A percentile compares a stretch with the other conserved stretches of the same genome.
These are phyloP conservation scores for Nemania sp. DNA, from an alignment of 2,329 filamentous ascomycete species.

Conservation along the genomic window DNA sequence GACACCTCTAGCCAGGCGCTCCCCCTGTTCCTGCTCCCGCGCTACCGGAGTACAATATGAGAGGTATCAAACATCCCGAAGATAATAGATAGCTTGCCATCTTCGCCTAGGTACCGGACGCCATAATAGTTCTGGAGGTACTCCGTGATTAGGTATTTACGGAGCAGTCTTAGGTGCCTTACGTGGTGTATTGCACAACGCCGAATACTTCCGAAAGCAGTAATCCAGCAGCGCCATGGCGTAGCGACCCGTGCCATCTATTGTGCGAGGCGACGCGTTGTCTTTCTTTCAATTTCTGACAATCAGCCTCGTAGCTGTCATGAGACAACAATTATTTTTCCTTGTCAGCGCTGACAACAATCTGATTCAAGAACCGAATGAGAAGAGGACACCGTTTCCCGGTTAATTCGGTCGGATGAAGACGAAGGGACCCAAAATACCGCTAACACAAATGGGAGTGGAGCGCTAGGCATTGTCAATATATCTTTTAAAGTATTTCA, in stretches of 20 bases:
- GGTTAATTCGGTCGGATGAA: constrained; percentile 20
- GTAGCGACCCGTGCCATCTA: neutral
- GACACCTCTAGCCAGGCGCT: too few species aligned
- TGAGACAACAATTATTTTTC: neutral
- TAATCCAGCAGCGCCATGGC: constrained; percentile 1
- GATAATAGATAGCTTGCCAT: too few species aligned
- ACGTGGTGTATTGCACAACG: neutral
- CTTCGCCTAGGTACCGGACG: too few species aligned
- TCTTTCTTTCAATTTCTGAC: neutral
- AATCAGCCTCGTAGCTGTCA: constrained; percentile 2
- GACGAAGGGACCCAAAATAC: too few species aligned
- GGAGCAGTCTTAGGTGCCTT: neutral
- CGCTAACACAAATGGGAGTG: too few species aligned
- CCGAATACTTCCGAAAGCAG: constrained; percentile 17
- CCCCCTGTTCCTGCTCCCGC: too few species aligned
- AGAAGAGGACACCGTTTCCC: neutral
- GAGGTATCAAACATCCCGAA: too few species aligned
- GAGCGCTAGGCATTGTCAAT: constrained; percentile 13
- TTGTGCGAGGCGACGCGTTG: constrained; percentile 15
- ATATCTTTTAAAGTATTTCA: constrained; percentile 3
- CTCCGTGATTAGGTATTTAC: too few species aligned
- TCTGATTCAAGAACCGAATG: neutral
- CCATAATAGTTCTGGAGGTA: too few species aligned
- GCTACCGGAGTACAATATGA: too few species aligned
- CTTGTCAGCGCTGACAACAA: constrained; percentile 17